Conservation (phyloP, 495 filamentous ascomycete genomes). For the Xylaria cubensis region DNA sequence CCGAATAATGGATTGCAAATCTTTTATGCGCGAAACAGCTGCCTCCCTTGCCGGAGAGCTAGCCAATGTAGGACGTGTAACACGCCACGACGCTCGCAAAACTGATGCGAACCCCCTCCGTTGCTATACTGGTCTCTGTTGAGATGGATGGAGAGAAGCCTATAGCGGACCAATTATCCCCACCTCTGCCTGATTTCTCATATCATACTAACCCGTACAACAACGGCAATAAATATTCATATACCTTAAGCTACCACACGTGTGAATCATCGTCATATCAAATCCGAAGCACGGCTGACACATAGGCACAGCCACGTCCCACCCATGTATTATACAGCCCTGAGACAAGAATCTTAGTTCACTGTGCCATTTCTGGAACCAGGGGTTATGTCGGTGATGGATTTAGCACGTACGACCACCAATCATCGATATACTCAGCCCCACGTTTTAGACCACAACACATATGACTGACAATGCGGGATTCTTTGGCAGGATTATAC, state of each 20-base stretch:
- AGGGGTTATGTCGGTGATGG: not conserved
- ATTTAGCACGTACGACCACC: not conserved
- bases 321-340: not conserved
- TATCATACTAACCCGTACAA: not conserved
- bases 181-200: not conserved
- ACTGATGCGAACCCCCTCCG: not conserved
- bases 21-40: not conserved
- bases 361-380: conserved; percentile 5
- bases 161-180: conserved; percentile 1
- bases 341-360: conserved; percentile 12
- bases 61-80: not conserved
- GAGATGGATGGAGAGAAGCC: not conserved
- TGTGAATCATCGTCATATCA: not conserved
- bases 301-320: conserved; percentile 14
- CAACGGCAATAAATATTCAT: not conserved
- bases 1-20: not conserved
- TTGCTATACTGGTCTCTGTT: not conserved
- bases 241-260: not conserved
- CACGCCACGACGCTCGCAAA: not conserved
- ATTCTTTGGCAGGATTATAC: not conserved
- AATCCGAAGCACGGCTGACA: conserved; percentile 4
- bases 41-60: not conserved
- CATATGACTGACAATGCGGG: not conserved
- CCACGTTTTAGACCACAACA: conserved; percentile 11
- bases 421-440: conserved; percentile 9